Evolutionary conservation across 352 stramenopile species (phyloP).

Genomic region (Phytophthora fragariaefolia): DNA sequence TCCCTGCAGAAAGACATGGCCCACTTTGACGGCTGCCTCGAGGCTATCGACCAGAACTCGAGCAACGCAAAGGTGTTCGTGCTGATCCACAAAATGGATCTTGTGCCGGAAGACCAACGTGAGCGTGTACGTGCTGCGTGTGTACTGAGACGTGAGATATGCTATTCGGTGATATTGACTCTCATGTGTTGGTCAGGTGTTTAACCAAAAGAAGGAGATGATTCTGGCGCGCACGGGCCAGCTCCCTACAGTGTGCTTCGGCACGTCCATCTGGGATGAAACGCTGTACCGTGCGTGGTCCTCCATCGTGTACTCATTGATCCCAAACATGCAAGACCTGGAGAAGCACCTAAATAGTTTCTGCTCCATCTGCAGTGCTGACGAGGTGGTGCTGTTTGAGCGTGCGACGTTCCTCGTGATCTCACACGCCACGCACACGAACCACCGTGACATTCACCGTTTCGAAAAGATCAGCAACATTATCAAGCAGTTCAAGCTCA

Average conservation of each 20-base stretch:
- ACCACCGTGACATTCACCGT: constrained; percentile 96
- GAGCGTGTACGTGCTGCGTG: constrained; percentile 62
- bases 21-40: constrained; percentile 97
- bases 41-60: constrained; percentile 98
- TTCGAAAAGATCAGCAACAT: constrained; percentile 99
- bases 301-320: constrained; percentile 99
- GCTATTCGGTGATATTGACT: not conserved
- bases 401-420: constrained; percentile 99
- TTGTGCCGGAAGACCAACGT: constrained; percentile 91
- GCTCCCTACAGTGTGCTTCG: constrained; percentile 93
- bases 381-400: constrained; percentile 98
- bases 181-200: constrained; percentile 65
- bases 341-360: constrained; percentile 97
- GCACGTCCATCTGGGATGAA: constrained; percentile 99
- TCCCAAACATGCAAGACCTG: constrained; percentile 98
- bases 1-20: constrained; percentile 95
- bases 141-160: not conserved
- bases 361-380: constrained; percentile 96
- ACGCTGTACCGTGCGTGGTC: constrained; percentile 99
- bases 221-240: constrained; percentile 92
- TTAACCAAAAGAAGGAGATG: constrained; percentile 95
- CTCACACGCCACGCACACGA: constrained; percentile 92
- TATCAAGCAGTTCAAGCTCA: constrained; percentile 99
- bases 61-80: constrained; percentile 99
- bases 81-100: constrained; percentile 99